Percentiles rank a stretch among this genome's conserved stretches.
Conservation (phyloP, 2,329 filamentous ascomycete genomes). For the Aspergillus sp. region DNA sequence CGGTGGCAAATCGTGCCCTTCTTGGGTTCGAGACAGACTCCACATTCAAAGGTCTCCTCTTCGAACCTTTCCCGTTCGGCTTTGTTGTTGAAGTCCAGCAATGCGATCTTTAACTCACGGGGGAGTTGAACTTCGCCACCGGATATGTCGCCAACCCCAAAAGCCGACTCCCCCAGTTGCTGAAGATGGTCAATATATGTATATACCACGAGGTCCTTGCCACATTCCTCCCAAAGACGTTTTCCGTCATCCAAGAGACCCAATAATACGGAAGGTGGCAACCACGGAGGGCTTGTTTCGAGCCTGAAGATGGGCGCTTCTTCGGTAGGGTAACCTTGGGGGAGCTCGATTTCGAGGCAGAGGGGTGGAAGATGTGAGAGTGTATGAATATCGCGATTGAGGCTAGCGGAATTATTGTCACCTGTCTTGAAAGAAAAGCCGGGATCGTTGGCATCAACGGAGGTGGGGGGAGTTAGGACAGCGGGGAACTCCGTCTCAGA, state of each 20-base stretch:
- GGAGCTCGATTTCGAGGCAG: slow-evolving; percentile 54
- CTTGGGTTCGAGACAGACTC: slow-evolving; percentile 87
- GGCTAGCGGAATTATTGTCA: slow-evolving; percentile 17
- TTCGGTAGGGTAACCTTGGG: slow-evolving; percentile 57
- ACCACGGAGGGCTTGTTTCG: slow-evolving; percentile 54
- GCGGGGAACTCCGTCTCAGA: slow-evolving; percentile 36
- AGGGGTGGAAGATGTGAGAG: slow-evolving; percentile 61
- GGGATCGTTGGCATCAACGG: slow-evolving; percentile 34
- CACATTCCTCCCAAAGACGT: slow-evolving; percentile 62
- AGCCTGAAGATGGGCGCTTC: slow-evolving; percentile 54
- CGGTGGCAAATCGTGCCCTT: slow-evolving; percentile 80
- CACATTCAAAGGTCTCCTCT: slow-evolving; percentile 81
- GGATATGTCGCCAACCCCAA: slow-evolving; percentile 48
- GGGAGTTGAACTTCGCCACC: slow-evolving; percentile 51
- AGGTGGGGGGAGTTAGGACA: slow-evolving; percentile 46
- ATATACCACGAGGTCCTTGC: slow-evolving; percentile 58
- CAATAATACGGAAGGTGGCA: slow-evolving; percentile 48
- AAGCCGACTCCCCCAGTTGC: slow-evolving; percentile 58
- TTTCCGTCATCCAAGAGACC: slow-evolving; percentile 51
- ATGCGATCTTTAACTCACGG: slow-evolving; percentile 61
- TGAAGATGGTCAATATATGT: slow-evolving; percentile 63
- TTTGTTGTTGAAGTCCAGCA: slow-evolving; percentile 77
- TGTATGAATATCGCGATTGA: slow-evolving; percentile 43
- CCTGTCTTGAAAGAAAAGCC: slow-evolving; percentile 21
- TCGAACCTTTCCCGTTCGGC: slow-evolving; percentile 76